Evolutionary conservation across 495 filamentous ascomycete genomes (phyloP).

Genomic region (Hyaloscypha variabilis): DNA sequence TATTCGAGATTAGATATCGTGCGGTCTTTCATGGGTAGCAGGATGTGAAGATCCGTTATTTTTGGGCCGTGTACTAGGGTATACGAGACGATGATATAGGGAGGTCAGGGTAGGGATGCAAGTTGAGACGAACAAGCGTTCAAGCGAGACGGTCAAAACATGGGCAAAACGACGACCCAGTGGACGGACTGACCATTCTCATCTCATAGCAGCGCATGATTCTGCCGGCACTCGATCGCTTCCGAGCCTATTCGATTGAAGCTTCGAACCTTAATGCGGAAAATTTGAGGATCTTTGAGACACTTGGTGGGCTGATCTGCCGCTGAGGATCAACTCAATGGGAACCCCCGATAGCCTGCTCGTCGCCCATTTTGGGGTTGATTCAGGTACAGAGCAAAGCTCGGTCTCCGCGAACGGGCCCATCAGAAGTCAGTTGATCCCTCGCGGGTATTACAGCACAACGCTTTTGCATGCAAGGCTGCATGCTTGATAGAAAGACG

Average conservation of each 20-base stretch:
- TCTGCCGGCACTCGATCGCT: background rate
- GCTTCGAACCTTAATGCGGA: slow-evolving; percentile 1
- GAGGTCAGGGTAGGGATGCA: slow-evolving; percentile 9
- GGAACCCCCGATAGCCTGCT: background rate
- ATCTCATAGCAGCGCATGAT: slow-evolving; percentile 4
- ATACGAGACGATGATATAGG: slow-evolving; percentile 8
- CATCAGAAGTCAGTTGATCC: background rate
- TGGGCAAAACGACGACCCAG: slow-evolving; percentile 23
- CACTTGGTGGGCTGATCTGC: slow-evolving; percentile 6
- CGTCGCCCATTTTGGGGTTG: background rate
- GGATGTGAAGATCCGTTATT: background rate
- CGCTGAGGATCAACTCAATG: background rate
- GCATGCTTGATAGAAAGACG: background rate
- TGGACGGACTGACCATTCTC: background rate
- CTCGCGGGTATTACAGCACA: background rate
- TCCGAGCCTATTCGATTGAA: background rate
- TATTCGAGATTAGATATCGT: background rate
- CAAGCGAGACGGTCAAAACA: slow-evolving; percentile 18
- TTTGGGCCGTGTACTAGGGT: background rate
- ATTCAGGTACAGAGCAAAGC: background rate
- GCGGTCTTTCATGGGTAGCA: background rate
- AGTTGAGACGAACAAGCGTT: slow-evolving; percentile 22
- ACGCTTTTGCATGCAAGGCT: background rate
- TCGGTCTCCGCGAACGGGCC: background rate
- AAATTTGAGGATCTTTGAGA: slow-evolving; percentile 1